Base-by-base conservation (phyloP, 768 basidiomycete genomes). In the Lentinula sp. region DNA sequence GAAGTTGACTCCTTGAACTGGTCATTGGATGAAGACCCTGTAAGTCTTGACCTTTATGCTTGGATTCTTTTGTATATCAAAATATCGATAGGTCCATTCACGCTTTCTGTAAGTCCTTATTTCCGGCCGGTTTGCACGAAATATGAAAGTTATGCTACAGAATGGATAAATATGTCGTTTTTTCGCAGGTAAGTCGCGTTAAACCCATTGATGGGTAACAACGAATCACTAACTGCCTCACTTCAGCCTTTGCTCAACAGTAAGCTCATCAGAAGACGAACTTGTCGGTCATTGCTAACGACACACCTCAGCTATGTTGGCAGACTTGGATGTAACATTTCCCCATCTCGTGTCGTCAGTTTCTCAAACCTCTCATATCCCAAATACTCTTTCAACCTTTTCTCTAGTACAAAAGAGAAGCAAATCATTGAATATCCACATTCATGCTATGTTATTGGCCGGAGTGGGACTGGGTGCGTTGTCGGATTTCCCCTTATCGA, bases 401-500 rank as follows among this genome's bases (percentile, higher is more conserved):
- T n/a, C 11, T 45, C 0, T 57, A 80, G 79, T 7, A 69, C 78
- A 0, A 72, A 78, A 50, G 84, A 88, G 65, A 77, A 78, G 65
- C 74, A 71, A 63, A 85, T 89, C 11, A 80, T 87, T 15, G 80
- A 87, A 48, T 80, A 87, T 64, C 73, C 73, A 0, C 73, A 78
- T 4, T 87, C 87, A 0, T 88, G 84, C 63, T 87, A 84, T 67
- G 85, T 89, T 37, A 68, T 88, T 8, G 87, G 88, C 0, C 75
- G 89, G 28, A 89, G 88, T 65, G 89, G 89, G 2, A 90, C 89
- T 0, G 89, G 88, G 88, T 88, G 65, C 13, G 77, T 59, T 9
- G 9, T 42, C 21, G 0, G 3, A 8, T 37, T 15, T 2, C 58
- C 10, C 31, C 13, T 7, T 10, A 21, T 18, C 18, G 15, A 13